Evolutionary conservation across 148 eudicot genomes (phyloP).

Genomic region (Beta vulgaris): DNA sequence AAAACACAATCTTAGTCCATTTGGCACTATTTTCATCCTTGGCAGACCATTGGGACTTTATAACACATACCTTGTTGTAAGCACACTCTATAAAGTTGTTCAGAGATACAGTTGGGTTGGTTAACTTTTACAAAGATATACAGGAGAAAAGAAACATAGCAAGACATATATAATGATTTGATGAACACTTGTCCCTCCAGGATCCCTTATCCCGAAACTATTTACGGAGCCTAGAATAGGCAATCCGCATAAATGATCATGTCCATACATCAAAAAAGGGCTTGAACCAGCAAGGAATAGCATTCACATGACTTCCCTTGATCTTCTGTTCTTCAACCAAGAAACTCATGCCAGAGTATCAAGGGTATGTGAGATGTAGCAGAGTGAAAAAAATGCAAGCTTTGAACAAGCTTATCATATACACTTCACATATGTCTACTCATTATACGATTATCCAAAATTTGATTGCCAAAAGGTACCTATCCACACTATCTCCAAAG

Average conservation of each 20-base stretch:
- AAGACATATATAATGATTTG: conserved; percentile 13
- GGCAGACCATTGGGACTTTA: conserved; percentile 3
- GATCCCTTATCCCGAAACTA: not conserved
- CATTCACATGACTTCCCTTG: conserved; percentile 13
- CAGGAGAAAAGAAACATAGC: conserved; percentile 15
- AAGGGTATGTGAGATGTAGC: not conserved
- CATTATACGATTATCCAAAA: not conserved
- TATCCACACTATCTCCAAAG: not conserved
- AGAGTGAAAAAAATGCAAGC: not conserved
- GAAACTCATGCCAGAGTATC: not conserved
- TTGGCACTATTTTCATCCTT: conserved; percentile 11
- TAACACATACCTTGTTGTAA: conserved; percentile 5
- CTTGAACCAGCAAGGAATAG: conserved; percentile 17
- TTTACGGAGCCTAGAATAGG: not conserved
- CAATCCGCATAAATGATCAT: conserved; percentile 7
- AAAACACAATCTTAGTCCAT: conserved; percentile 14
- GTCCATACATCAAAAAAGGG: conserved; percentile 12
- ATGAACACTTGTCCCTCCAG: conserved; percentile 14
- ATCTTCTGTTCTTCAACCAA: conserved; percentile 8
- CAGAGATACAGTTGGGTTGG: conserved; percentile 3
- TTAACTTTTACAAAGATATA: not conserved
- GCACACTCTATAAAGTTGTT: conserved; percentile 14
- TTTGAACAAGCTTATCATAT: conserved; percentile 14
- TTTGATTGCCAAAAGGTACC: too few relatives aligned
- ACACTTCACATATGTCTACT: conserved; percentile 10